Evolutionary conservation across 805 yeast genomes (phyloP), one percentile per base, ranked within the genome.

Genomic region (Ogataea trehaloabstinens): DNA sequence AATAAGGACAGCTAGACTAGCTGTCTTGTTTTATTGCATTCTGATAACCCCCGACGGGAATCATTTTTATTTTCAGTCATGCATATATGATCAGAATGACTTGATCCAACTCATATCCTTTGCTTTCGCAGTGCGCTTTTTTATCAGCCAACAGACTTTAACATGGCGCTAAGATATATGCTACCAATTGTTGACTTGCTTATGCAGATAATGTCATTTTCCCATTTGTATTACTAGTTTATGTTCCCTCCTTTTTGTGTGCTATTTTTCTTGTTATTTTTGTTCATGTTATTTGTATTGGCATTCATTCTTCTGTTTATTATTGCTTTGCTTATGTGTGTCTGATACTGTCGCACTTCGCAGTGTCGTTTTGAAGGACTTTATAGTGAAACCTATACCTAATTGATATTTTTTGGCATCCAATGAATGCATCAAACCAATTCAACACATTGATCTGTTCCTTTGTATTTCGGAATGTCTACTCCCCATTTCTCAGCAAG

Each of bases 401-500:
- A n/a, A n/a, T n/a, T n/a, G n/a, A n/a, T n/a, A n/a, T n/a, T n/a
- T n/a, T n/a, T n/a, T n/a, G n/a, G n/a, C n/a, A 22, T 8, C 25
- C 8, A 22, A 28, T 7, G 8, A 28, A 16, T 7, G 13, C 31
- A 10, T 28, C 18, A 20, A 8, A 24, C 16, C 24, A 53, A 32
- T 41, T 68, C 66, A 35, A 72, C 68, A 6, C 76, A 71, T 53
- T 84, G 87, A 37, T 79, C 82, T 3, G 64, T 64, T 0, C 78
- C 82, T 21, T 67, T 63, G 51, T 81, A 85, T 3, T 70, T 53
- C 13, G 85, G 85, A 3, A 77, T 76, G 19, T 76, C 78, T 42
- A 93, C 80, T 1, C 75, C 85, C 68, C 83, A 87, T 57, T 81
- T 80, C 21, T 69, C 61, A 0, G 96, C 96, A 49, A 93, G 73